A percentile compares a stretch with the other conserved stretches of the same genome.
Conservation (phyloP, 768 basidiomycete genomes). For the Mycena vulgaris region DNA sequence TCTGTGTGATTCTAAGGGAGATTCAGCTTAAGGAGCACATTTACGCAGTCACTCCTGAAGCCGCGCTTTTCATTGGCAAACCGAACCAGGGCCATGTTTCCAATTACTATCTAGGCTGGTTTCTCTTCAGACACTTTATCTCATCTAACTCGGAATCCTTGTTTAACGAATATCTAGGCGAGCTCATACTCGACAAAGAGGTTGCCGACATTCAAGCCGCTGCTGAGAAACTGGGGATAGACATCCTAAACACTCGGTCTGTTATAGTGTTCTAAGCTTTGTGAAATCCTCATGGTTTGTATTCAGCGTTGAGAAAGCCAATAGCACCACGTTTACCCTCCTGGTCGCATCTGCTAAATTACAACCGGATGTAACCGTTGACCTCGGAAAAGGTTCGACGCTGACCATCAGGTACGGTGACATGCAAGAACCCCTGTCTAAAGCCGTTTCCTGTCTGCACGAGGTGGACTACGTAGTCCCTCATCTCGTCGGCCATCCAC, state of each 20-base stretch:
- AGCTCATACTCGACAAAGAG: constrained; percentile 81
- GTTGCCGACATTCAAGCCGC: constrained; percentile 82
- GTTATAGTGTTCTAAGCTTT: constrained; percentile 11
- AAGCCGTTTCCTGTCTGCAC: constrained; percentile 68
- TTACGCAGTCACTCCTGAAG: constrained; percentile 76
- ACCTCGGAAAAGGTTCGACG: constrained; percentile 58
- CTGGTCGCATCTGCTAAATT: constrained; percentile 79
- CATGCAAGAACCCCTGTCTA: constrained; percentile 70
- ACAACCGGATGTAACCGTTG: constrained; percentile 60
- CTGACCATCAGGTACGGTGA: constrained; percentile 85
- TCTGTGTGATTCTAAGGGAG: neutral
- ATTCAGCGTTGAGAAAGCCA: constrained; percentile 79
- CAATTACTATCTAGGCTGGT: constrained; percentile 91
- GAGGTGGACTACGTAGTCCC: constrained; percentile 60
- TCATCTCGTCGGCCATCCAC: neutral
- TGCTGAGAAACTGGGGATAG: constrained; percentile 82
- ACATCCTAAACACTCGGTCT: constrained; percentile 88
- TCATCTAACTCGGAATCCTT: no score
- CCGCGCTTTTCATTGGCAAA: constrained; percentile 84
- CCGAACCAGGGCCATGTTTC: constrained; percentile 82
- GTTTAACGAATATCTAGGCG: no score
- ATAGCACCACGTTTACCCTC: constrained; percentile 73
- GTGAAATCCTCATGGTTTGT: constrained; percentile 13
- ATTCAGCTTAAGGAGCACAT: constrained; percentile 81
- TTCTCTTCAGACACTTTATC: no score